Evolutionary conservation across 2,329 filamentous ascomycete species (phyloP), one percentile per base, ranked within the genome.

Genomic region (Fusarium domesticum): DNA sequence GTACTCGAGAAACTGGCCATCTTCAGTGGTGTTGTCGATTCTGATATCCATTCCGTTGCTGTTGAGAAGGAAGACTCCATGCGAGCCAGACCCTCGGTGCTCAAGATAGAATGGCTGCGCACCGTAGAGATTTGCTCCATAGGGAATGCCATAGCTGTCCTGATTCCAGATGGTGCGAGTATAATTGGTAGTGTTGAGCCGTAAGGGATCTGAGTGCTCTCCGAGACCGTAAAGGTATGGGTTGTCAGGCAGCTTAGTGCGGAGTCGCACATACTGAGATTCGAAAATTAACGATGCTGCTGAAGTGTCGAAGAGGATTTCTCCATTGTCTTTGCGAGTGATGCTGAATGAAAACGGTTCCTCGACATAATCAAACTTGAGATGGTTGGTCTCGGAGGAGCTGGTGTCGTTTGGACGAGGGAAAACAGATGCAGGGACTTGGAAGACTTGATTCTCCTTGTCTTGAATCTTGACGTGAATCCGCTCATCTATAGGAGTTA

Each of bases 61-160:
- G 60, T 91, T 93, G 28, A 89, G 78, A 15, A 87, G 70, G 61
- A 87, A 92, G 2, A 92, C 81, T 19, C 87, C 88, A 56, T 93
- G 88, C 0, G 85, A 37, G 75, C 75, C 59, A 2, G 48, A 45
- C 16, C 53, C 36, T 4, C 60, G 57, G 18, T 64, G 60, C 40
- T 92, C 88, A 4, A 91, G 70, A 60, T 92, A 93, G 59, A 91
- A 81, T 0, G 88, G 84, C 55, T 93, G 88, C 32, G 73, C 77
- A 6, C 88, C 87, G 57, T 93, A 93, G 6, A 90, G 71, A 56
- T 91, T 91, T 11, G 71, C 64, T 32, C 82, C 81, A 31, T 83
- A 77, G 6, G 77, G 75, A 57, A 84, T 70, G 6, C 68, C 66
- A 49, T 82, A 86, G 1, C 83, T 73, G 65, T 90, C 87, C 35